Evolutionary conservation across 1,139 yeast species (phyloP).

Genomic region (Pneumocystis sp.): DNA sequence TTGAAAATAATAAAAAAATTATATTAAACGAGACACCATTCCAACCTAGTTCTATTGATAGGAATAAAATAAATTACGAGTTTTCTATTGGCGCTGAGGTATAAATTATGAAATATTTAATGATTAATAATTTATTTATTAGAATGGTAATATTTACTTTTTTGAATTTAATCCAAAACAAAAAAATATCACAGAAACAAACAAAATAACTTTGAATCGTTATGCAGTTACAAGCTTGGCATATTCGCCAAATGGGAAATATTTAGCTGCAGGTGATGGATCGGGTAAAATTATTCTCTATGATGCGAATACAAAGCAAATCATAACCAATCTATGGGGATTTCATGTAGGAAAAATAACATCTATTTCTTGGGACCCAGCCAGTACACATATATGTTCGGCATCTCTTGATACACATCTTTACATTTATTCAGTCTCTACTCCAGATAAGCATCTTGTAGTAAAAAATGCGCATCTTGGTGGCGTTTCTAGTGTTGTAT

Average conservation of each 20-base stretch:
- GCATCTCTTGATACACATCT: conserved; percentile 77
- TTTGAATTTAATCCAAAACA: conserved; percentile 5
- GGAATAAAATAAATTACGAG: conserved; percentile 17
- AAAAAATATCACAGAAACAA: conserved; percentile 2
- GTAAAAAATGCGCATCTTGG: conserved; percentile 71
- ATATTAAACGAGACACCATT: conserved; percentile 10
- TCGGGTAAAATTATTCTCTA: conserved; percentile 66
- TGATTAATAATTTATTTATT: not conserved
- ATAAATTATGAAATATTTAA: not conserved
- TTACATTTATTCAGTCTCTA: conserved; percentile 60
- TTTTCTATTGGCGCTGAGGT: conserved; percentile 11
- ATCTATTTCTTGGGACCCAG: conserved; percentile 63
- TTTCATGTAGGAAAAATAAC: conserved; percentile 77
- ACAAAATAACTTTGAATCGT: conserved; percentile 4
- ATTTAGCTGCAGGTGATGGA: conserved; percentile 71
- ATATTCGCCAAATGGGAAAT: conserved; percentile 55
- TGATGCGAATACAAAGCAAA: conserved; percentile 37
- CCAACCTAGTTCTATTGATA: conserved; percentile 25
- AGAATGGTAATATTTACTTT: conserved; percentile 4
- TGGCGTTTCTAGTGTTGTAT: conserved; percentile 62
- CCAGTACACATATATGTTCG: conserved; percentile 56
- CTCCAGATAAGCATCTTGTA: conserved; percentile 65
- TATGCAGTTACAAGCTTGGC: conserved; percentile 48
- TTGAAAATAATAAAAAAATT: conserved; percentile 19
- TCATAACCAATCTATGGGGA: conserved; percentile 85